Evolutionary conservation across 345 rosid species (phyloP).

Genomic region (Syzygium oleosum): DNA sequence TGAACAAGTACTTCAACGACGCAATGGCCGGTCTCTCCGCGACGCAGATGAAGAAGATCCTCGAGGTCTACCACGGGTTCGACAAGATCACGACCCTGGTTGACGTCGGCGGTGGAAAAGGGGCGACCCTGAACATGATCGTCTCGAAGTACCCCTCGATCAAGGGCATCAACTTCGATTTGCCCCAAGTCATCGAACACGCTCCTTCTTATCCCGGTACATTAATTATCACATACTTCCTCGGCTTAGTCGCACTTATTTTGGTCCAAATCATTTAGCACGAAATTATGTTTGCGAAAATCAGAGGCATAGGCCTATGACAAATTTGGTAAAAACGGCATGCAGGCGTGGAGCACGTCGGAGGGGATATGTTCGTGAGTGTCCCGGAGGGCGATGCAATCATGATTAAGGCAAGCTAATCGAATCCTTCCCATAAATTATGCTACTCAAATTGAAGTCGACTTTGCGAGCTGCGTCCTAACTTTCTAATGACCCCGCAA

Average conservation of each 20-base stretch:
- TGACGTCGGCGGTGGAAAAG: conserved; percentile 72
- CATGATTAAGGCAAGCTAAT: conserved; percentile 25
- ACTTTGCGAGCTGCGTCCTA: no score
- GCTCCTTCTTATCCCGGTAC: conserved; percentile 30
- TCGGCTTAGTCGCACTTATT: no score
- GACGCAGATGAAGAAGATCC: conserved; percentile 37
- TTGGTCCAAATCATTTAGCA: neutral
- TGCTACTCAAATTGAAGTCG: neutral
- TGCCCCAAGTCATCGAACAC: conserved; percentile 38
- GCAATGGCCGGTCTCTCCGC: conserved; percentile 41
- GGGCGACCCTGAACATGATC: conserved; percentile 36
- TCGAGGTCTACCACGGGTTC: conserved; percentile 50
- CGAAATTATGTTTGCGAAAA: neutral
- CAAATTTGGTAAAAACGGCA: neutral
- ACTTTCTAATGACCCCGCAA: no score
- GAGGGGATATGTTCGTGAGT: conserved; percentile 17
- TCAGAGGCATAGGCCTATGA: no score
- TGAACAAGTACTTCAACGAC: conserved; percentile 44
- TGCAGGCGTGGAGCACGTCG: conserved; percentile 14
- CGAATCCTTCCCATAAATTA: neutral
- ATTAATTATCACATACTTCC: no score
- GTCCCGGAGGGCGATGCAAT: conserved; percentile 36
- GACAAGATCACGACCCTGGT: conserved; percentile 32
- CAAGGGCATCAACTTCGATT: conserved; percentile 43
- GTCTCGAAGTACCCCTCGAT: conserved; percentile 35